Base-by-base conservation (phyloP, 148 eudicot genomes). In the Spergularia marina region DNA sequence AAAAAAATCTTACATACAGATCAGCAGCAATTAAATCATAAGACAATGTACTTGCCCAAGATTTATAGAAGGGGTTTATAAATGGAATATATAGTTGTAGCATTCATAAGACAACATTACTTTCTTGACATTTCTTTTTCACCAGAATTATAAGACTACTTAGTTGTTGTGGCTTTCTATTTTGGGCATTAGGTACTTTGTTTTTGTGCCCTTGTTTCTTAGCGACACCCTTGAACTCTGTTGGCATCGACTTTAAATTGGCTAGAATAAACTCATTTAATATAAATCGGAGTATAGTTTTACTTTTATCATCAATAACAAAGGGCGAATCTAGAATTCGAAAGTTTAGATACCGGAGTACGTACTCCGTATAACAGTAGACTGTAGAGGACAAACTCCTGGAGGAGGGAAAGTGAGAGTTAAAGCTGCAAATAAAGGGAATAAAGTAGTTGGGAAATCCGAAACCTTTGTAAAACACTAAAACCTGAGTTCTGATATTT, bases 401-500 rank as follows among this genome's bases (percentile, higher is more conserved):
- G 36, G 36, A 30, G 36, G 36, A 30, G 36, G 36, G 36, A 30
- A 36, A 30, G 65, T 61, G 65, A 40, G 25, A 61, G 65, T 25
- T 36, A 65, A 67, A 67, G 54, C 3, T 41, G 70, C 10, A 41
- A 61, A 20, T 47, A 74, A 62, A 75, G 12, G 67, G 79, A 76
- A 68, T 75, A 70, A 71, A 70, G 70, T 30, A 23, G 60, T 77
- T 62, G 80, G 25, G 75, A 77, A 63, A 70, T 62, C 70, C 75
- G 53, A 77, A 61, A 77, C 16, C 18, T 70, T 74, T 56, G 60
- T 6, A 44, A 44, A 44, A 56, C 60, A n/a, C n/a, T n/a, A n/a
- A n/a, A n/a, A n/a, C n/a, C 4, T 56, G 7, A 16, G 7, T 7
- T 67, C 70, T 67, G 2, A 47, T 47, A n/a, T 44, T 18, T 44